These are phyloP conservation scores for Sungouiozyma ichnusensis DNA, from an alignment of 805 yeast species.

Conservation along the genomic window DNA sequence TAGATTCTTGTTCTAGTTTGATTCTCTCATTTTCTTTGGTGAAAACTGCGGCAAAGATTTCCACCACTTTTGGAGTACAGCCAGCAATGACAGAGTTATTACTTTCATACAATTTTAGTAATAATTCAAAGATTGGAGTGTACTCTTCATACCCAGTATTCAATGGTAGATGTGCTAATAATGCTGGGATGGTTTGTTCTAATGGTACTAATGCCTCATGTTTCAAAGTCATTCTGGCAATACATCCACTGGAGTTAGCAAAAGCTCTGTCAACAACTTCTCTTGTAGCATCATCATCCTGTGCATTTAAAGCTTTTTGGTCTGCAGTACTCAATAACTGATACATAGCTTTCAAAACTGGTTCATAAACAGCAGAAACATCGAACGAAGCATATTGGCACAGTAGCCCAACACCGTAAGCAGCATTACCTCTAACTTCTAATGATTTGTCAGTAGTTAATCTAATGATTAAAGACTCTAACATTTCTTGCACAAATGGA, in stretches of 20 bases:
- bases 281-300: conserved; percentile 61
- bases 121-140: conserved; percentile 73
- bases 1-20: conserved; percentile 58
- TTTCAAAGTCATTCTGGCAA: conserved; percentile 78
- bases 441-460: conserved; percentile 66
- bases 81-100: conserved; percentile 44
- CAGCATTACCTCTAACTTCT: conserved; percentile 90
- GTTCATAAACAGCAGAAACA: conserved; percentile 52
- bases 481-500: conserved; percentile 58
- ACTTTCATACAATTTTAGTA: conserved; percentile 59
- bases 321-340: conserved; percentile 72
- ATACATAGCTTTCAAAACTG: conserved; percentile 56
- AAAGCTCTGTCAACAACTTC: conserved; percentile 74
- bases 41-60: conserved; percentile 60
- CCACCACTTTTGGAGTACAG: conserved; percentile 52
- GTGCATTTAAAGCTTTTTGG: conserved; percentile 45
- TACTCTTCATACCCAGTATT: conserved; percentile 87
- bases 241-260: conserved; percentile 97
- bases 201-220: conserved; percentile 66
- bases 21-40: conserved; percentile 65
- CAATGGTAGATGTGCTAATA: conserved; percentile 74
- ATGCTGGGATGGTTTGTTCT: conserved; percentile 60
- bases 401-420: conserved; percentile 86
- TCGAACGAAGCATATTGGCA: conserved; percentile 40
- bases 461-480: conserved; percentile 58